Percentiles rank a stretch among this genome's conserved stretches.
These are phyloP conservation scores for Komagataea norvegica DNA, from an alignment of 1,139 yeast genomes.

Conservation along the genomic window DNA sequence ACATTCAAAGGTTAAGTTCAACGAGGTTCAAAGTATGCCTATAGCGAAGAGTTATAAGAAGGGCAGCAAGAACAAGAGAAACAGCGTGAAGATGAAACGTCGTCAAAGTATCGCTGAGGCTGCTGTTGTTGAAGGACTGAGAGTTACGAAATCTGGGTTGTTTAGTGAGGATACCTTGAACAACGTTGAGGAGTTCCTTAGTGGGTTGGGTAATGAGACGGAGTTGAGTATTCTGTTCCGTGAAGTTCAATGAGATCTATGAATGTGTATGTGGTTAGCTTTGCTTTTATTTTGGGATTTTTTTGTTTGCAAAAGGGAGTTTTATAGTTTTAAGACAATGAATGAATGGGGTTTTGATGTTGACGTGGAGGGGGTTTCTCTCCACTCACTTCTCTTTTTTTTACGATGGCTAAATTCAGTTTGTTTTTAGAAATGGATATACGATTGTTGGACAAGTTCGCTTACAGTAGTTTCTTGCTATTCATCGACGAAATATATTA, in stretches of 20 bases:
- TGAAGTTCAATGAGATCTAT: conserved; percentile 16
- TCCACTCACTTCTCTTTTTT: no score
- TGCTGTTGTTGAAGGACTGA: conserved; percentile 66
- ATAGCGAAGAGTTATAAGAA: conserved; percentile 16
- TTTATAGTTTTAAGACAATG: no score
- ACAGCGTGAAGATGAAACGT: conserved; percentile 32
- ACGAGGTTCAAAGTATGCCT: conserved; percentile 21
- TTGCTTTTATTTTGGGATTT: background rate
- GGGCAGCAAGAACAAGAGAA: conserved; percentile 13
- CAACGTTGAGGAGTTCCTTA: conserved; percentile 60
- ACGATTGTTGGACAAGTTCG: no score
- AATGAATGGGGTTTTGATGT: no score
- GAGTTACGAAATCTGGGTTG: conserved; percentile 69
- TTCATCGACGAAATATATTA: no score
- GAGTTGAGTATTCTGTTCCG: conserved; percentile 25
- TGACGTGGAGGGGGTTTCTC: no score
- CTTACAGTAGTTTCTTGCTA: no score
- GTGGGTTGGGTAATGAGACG: conserved; percentile 29
- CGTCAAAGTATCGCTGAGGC: conserved; percentile 68
- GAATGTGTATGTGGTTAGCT: no score
- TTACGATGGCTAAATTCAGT: no score
- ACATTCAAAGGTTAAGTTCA: conserved; percentile 15
- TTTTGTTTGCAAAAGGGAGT: no score
- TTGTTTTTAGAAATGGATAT: no score
- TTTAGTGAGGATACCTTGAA: conserved; percentile 69